These are phyloP conservation scores for Monosporascus sp. DNA, from an alignment of 2,329 filamentous ascomycete species.

Conservation along the genomic window DNA sequence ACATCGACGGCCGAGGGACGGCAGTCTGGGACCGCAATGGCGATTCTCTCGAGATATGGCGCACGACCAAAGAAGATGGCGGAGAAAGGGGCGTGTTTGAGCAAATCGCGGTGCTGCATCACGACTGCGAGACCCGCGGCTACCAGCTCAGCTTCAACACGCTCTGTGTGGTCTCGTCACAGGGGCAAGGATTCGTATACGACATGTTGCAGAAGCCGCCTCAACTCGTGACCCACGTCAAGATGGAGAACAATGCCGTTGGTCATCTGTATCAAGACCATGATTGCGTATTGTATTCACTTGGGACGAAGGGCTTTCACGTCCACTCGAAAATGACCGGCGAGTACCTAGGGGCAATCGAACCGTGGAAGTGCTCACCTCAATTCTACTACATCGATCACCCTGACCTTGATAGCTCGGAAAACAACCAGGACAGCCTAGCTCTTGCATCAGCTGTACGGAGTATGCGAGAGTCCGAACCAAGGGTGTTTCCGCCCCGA, in stretches of 20 bases:
- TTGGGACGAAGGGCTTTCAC: slow-evolving; percentile 36
- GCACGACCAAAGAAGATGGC: slow-evolving; percentile 26
- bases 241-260: slow-evolving; percentile 34
- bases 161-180: slow-evolving; percentile 38
- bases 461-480: not conserved
- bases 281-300: slow-evolving; percentile 37
- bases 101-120: slow-evolving; percentile 32
- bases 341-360: slow-evolving; percentile 29
- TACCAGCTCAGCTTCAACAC: slow-evolving; percentile 38
- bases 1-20: slow-evolving; percentile 25
- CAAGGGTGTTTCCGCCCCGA: slow-evolving; percentile 1
- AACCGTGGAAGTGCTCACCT: slow-evolving; percentile 31
- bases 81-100: slow-evolving; percentile 32
- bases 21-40: slow-evolving; percentile 39
- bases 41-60: slow-evolving; percentile 40
- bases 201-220: slow-evolving; percentile 31
- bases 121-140: slow-evolving; percentile 37
- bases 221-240: slow-evolving; percentile 25
- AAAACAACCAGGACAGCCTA: slow-evolving; percentile 1
- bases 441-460: not conserved
- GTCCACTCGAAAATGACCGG: slow-evolving; percentile 34
- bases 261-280: slow-evolving; percentile 38
- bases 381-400: slow-evolving; percentile 14
- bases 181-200: slow-evolving; percentile 39
- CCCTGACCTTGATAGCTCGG: slow-evolving; percentile 3